Percentiles rank a stretch among this genome's conserved stretches.
These are phyloP conservation scores for Glycine latifolia DNA, from an alignment of 306 rosid genomes.

Conservation along the genomic window DNA sequence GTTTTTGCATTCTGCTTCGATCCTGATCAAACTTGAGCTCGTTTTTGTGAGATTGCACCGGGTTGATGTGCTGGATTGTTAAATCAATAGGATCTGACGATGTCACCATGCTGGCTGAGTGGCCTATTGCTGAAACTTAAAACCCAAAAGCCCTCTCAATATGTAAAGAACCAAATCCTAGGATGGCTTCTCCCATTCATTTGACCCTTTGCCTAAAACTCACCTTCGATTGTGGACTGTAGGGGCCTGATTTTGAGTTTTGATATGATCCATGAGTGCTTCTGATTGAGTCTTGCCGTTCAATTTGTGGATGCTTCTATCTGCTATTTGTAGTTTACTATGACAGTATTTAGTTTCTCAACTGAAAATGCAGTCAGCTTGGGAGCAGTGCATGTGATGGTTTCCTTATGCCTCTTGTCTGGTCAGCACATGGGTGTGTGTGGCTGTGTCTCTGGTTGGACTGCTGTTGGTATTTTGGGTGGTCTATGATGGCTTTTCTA, in stretches of 20 bases:
- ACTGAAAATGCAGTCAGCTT: constrained; percentile 3
- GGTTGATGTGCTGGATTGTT: constrained; percentile 3
- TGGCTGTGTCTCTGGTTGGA: neutral
- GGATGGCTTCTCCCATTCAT: neutral
- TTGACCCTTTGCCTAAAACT: neutral
- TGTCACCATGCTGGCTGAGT: neutral
- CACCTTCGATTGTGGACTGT: neutral
- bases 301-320: neutral
- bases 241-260: neutral
- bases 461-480: neutral
- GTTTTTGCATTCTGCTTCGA: neutral
- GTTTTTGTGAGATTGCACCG: neutral
- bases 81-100: neutral
- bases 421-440: neutral
- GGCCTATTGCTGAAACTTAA: neutral
- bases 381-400: neutral
- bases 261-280: neutral
- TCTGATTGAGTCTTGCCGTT: neutral
- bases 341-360: constrained; percentile 9
- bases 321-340: neutral
- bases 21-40: neutral
- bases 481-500: neutral
- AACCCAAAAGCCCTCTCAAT: neutral
- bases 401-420: neutral
- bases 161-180: neutral